Evolutionary conservation across 116 monocot species (phyloP).

Genomic region (Dioscorea cayenensis): DNA sequence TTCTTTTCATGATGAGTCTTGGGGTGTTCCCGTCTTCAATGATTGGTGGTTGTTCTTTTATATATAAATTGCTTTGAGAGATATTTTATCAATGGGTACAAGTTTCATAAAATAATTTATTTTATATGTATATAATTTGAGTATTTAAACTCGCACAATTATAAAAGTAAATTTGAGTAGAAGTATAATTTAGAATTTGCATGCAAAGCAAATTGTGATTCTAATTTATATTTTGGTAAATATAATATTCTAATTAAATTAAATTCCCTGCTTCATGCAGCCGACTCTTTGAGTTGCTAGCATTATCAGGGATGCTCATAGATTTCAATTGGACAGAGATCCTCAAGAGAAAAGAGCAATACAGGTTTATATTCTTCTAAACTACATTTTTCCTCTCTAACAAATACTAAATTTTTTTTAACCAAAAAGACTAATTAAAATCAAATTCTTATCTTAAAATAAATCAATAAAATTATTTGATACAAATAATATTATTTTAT

Average conservation of each 20-base stretch:
- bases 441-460: no score
- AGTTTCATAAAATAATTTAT: not conserved
- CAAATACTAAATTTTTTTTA: no score
- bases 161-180: no score
- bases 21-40: conserved; percentile 66
- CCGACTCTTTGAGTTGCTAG: conserved; percentile 57
- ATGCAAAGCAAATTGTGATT: not conserved
- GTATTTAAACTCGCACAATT: no score
- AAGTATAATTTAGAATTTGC: no score
- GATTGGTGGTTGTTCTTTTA: conserved; percentile 29
- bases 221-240: not conserved
- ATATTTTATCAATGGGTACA: not conserved
- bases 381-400: no score
- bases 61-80: no score
- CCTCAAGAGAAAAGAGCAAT: no score
- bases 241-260: not conserved
- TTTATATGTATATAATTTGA: no score
- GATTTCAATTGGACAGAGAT: conserved; percentile 79
- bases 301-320: conserved; percentile 77
- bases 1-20: conserved; percentile 74
- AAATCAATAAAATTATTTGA: no score
- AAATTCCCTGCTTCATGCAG: conserved; percentile 11
- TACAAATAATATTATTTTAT: not conserved
- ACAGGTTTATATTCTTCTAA: conserved; percentile 3
- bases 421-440: no score